phyloP scores from a whole-genome alignment of 192 early-diverging fungal genomes.

The Haplosporangium gracile region DNA sequence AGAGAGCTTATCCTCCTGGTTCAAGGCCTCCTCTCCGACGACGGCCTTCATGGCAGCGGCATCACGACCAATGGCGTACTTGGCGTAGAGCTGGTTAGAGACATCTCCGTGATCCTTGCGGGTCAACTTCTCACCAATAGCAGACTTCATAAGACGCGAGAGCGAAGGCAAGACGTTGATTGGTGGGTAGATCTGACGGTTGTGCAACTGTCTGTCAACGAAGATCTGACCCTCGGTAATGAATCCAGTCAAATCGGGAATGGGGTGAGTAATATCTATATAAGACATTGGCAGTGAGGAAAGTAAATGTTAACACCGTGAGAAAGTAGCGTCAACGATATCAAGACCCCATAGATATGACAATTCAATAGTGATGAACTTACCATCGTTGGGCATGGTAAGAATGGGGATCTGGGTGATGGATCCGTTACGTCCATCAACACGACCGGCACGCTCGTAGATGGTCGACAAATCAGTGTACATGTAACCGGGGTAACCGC shows the following conservation, averaged over 20 bases:
- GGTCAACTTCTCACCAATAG: conserved; percentile 98
- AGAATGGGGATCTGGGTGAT: conserved; percentile 99
- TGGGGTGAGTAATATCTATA: conserved; percentile 98
- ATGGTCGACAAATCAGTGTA: conserved; percentile 99
- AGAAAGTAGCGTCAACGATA: neutral
- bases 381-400: conserved; percentile 99
- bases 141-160: conserved; percentile 99
- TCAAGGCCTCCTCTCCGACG: conserved; percentile 99
- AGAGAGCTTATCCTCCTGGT: conserved; percentile 97
- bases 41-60: conserved; percentile 99
- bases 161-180: conserved; percentile 99
- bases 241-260: conserved; percentile 99
- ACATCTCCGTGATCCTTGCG: conserved; percentile 99
- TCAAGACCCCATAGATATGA: neutral
- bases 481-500: conserved; percentile 99
- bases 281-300: neutral
- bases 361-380: conserved; percentile 1
- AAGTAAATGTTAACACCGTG: neutral
- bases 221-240: conserved; percentile 99
- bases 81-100: conserved; percentile 99
- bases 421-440: conserved; percentile 95
- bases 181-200: conserved; percentile 99
- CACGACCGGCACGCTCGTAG: conserved; percentile 98
- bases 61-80: conserved; percentile 99
- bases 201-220: conserved; percentile 97